Evolutionary conservation across 192 early-diverging fungal genomes (phyloP), one percentile per base, ranked within the genome.

Genomic region (Chytriomyces hyalinus): DNA sequence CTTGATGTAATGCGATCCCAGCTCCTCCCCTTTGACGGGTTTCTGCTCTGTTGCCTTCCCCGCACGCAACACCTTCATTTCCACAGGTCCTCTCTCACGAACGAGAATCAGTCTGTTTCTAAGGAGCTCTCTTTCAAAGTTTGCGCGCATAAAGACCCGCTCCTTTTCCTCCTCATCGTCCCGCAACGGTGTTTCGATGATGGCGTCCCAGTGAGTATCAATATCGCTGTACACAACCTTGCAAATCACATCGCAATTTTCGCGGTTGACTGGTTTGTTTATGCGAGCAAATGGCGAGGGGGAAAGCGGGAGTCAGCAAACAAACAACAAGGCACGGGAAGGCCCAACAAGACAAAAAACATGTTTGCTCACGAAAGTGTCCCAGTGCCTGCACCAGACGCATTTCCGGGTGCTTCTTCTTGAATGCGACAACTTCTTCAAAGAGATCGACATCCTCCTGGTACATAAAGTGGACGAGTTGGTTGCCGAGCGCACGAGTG

Each of bases 181-280:
- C 10, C 24, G 45, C 8, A 49, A 28, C 44, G 65, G 24, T 9
- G 6, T 17, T 43, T 84, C 65, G 7, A 83, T 47, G 43, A 81
- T 62, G 48, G 83, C 79, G 70, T 86, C 85, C 69, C 76, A 81
- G 48, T 81, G 77, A 9, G 81, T 82, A 11, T 67, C 49, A 13
- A 57, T 28, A 51, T 76, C 67, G n/a, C 63, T 70, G 65, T 82
- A 86, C 15, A 67, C 67, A 26, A 83, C 70, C 26, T 80, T 84
- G 22, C 64, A 67, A 11, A 86, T 61, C 5, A 80, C 82, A 78
- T 83, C 81, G n/a, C 70, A 76, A 59, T 65, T 59, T 7, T 49
- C 64, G 10, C 62, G 26, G 6, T 24, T 20, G 6, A 67, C 76
- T 77, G 59, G 9, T 0, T 36, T 13, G n/a, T n/a, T 57, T 57